Percentiles rank a stretch among this genome's conserved stretches.
phyloP scores from a whole-genome alignment of 2,329 filamentous ascomycete genomes.

The Bipolaris sorokiniana region DNA sequence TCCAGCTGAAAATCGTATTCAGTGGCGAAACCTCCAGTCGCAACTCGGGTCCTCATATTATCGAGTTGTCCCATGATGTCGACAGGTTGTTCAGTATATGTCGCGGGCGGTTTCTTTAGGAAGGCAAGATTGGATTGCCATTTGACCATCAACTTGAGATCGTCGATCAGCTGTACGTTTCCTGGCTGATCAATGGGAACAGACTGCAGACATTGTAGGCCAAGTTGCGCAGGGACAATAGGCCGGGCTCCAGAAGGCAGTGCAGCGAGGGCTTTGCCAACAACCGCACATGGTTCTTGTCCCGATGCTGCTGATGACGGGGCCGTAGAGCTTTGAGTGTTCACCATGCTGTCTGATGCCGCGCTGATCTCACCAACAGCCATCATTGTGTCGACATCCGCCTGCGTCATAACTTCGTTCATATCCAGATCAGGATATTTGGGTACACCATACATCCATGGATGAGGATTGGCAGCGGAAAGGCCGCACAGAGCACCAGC shows the following conservation, averaged over 20 bases:
- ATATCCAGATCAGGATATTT: slow-evolving; percentile 36
- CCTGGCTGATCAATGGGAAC: slow-evolving; percentile 47
- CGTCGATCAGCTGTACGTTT: slow-evolving; percentile 42
- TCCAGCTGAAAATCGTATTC: slow-evolving; percentile 53
- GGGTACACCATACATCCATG: slow-evolving; percentile 46
- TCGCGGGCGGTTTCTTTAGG: slow-evolving; percentile 47
- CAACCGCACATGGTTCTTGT: slow-evolving; percentile 43
- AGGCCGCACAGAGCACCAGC: slow-evolving; percentile 31
- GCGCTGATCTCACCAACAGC: slow-evolving; percentile 26
- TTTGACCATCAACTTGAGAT: slow-evolving; percentile 44
- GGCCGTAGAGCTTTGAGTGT: slow-evolving; percentile 20
- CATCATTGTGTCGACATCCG: slow-evolving; percentile 25
- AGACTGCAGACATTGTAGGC: slow-evolving; percentile 43
- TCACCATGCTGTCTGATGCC: slow-evolving; percentile 18
- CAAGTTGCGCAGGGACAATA: slow-evolving; percentile 44
- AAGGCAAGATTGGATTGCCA: slow-evolving; percentile 52
- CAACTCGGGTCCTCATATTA: slow-evolving; percentile 40
- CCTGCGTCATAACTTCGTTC: slow-evolving; percentile 34
- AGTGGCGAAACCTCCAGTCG: slow-evolving; percentile 38
- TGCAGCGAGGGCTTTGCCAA: slow-evolving; percentile 36
- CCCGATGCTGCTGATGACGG: slow-evolving; percentile 23
- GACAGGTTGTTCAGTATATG: slow-evolving; percentile 47
- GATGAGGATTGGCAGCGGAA: slow-evolving; percentile 29
- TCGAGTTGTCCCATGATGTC: slow-evolving; percentile 50
- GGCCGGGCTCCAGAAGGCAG: slow-evolving; percentile 35